These are phyloP conservation scores for Apophysomyces elegans DNA, from an alignment of 371 early-diverging fungal genomes.

Conservation along the genomic window DNA sequence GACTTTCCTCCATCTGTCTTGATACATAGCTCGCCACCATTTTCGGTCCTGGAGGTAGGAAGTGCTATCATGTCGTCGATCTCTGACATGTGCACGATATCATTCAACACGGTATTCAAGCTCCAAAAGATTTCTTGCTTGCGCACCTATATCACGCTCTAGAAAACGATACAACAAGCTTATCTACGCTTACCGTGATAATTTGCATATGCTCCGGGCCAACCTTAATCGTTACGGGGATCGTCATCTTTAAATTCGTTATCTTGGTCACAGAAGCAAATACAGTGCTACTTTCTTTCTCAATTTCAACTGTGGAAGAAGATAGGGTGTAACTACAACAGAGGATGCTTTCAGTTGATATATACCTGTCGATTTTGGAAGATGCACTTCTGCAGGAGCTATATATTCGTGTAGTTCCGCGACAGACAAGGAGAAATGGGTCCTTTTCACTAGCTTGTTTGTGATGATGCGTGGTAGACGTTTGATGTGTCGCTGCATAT, in stretches of 20 bases:
- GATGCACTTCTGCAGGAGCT: constrained; percentile 62
- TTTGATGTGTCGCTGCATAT: constrained; percentile 55
- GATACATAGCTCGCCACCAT: constrained; percentile 75
- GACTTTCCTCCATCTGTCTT: constrained; percentile 59
- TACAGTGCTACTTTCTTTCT: constrained; percentile 60
- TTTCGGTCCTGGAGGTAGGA: constrained; percentile 38
- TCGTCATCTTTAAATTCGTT: constrained; percentile 51
- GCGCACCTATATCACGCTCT: constrained; percentile 28
- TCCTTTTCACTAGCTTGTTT: constrained; percentile 57
- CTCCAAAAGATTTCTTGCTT: constrained; percentile 70
- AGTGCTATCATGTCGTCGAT: constrained; percentile 68
- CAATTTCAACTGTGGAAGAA: constrained; percentile 56
- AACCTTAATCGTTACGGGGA: constrained; percentile 81
- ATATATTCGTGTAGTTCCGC: constrained; percentile 68
- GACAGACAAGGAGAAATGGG: constrained; percentile 59
- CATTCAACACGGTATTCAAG: constrained; percentile 72
- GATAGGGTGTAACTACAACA: constrained; percentile 17
- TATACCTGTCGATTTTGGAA: constrained; percentile 74
- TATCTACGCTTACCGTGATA: constrained; percentile 42
- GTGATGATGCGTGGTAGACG: constrained; percentile 51
- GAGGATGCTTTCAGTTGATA: not conserved
- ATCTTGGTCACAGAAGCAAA: constrained; percentile 63
- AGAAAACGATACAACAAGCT: not conserved
- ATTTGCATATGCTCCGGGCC: constrained; percentile 78
- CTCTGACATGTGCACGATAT: constrained; percentile 82